Evolutionary conservation across 225 moss, liverwort and hornwort species (phyloP), one percentile per base, ranked within the genome.

Genomic region (Physcomitrellopsis africana): DNA sequence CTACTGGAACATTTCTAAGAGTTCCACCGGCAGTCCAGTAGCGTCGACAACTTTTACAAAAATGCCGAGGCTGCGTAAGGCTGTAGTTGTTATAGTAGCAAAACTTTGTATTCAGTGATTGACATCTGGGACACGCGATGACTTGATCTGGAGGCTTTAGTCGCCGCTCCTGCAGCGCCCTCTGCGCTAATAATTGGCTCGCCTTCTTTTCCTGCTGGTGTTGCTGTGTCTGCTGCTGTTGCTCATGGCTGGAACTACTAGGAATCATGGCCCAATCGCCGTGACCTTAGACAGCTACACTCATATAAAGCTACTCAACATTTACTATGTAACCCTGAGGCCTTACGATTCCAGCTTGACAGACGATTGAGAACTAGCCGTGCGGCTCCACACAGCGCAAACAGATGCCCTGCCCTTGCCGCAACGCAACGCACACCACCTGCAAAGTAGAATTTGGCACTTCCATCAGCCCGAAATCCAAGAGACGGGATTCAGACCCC

Each of bases 31-130:
- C 88, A 42, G 88, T 88, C 88, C 88, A 88, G 62, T 88, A 88
- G 37, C 88, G 88, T 7, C 88, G 82, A 53, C 88, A 89, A 43
- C 83, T 86, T 63, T 89, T 89, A 16, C 88, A 89, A 27, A 89
- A 89, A 71, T 89, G 88, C 1, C 88, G 85, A 0, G 88, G 88
- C 52, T 89, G 88, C 47, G 88, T 85, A 12, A 88, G 70, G 54
- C 88, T 88, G 55, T 88, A 88, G 70, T 88, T 88, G 79, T 89
- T 89, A 61, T 89, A 89, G 53, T 89, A 89, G 56, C 88, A 89
- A 61, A 89, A 89, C 79, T 89, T 89, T 0, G 88, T 89, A 51
- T 89, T 89, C 52, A 89, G 41, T 2, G 88, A 89, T 24, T 89
- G 85, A 32, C 88, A 89, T 16, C 88, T 85, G 10, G 88, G 88